phyloP scores from a whole-genome alignment of 2,329 filamentous ascomycete species.

The Eutypella sp. region DNA sequence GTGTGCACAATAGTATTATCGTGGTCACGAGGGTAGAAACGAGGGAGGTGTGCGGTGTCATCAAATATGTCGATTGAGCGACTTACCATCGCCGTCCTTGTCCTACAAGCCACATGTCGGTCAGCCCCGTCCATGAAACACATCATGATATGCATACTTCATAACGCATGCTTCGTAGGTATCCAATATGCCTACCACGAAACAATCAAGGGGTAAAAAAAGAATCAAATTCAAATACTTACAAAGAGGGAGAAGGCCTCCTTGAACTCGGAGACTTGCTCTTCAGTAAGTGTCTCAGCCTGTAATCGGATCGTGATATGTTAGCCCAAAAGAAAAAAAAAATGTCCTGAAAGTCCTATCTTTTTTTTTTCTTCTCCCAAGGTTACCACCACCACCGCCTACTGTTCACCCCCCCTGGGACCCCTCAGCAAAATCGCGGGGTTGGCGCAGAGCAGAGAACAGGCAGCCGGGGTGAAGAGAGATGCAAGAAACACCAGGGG shows the following conservation, averaged over 20 bases:
- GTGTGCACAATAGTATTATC: neutral
- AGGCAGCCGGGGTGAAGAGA: slow-evolving; percentile 12
- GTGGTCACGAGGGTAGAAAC: neutral
- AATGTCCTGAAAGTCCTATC: slow-evolving; percentile 1
- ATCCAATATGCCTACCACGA: neutral
- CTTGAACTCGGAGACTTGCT: slow-evolving; percentile 99
- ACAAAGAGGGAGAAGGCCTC: slow-evolving; percentile 99
- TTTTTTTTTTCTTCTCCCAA: no score
- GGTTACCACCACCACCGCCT: no score
- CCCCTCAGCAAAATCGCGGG: slow-evolving; percentile 17
- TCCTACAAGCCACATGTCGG: slow-evolving; percentile 49
- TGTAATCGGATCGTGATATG: slow-evolving; percentile 34
- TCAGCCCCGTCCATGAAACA: slow-evolving; percentile 6
- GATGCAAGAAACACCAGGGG: slow-evolving; percentile 14
- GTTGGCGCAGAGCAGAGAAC: slow-evolving; percentile 3
- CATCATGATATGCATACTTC: neutral
- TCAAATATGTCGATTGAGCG: slow-evolving; percentile 2
- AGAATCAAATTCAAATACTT: slow-evolving; percentile 41
- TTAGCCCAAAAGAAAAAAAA: slow-evolving; percentile 15
- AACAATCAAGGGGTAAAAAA: neutral
- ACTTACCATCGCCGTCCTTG: slow-evolving; percentile 86
- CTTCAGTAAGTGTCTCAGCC: slow-evolving; percentile 98
- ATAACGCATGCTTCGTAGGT: neutral
- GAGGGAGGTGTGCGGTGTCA: no score
- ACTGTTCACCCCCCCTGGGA: slow-evolving; percentile 12